phyloP scores from a whole-genome alignment of 805 yeast species.

The Yarrowia sp. region DNA sequence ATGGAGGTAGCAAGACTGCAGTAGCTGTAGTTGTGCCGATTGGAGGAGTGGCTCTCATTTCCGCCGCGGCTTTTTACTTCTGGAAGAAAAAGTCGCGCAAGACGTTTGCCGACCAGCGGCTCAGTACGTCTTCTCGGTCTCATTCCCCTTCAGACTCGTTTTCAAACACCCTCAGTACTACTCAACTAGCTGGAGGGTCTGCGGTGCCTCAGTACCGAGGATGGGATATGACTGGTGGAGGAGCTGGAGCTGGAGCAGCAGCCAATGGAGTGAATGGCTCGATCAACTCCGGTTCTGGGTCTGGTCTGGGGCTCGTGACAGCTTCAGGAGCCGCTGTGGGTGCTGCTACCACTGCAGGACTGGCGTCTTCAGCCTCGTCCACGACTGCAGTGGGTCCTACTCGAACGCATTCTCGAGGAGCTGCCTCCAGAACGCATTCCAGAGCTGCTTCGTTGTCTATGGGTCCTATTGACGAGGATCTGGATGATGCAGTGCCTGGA shows the following conservation, averaged over 20 bases:
- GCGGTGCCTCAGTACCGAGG: conserved; percentile 19
- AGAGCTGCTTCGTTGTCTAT: conserved; percentile 6
- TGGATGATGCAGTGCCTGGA: background rate
- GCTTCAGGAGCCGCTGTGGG: conserved; percentile 2
- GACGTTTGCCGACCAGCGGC: conserved; percentile 24
- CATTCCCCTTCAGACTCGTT: conserved; percentile 11
- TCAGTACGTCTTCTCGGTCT: background rate
- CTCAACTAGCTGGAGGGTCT: background rate
- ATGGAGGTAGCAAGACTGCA: conserved; percentile 19
- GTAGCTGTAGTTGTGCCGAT: conserved; percentile 20
- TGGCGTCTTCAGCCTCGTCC: background rate
- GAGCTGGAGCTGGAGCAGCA: background rate
- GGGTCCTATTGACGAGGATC: conserved; percentile 14
- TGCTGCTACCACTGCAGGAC: background rate
- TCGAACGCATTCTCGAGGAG: conserved; percentile 4
- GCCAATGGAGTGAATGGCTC: background rate
- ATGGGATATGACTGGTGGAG: conserved; percentile 15
- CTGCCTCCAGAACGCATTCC: background rate
- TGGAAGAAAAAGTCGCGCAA: conserved; percentile 15
- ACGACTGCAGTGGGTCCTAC: conserved; percentile 3
- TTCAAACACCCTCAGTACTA: conserved; percentile 3
- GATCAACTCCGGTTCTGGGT: conserved; percentile 10
- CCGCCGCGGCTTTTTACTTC: conserved; percentile 8
- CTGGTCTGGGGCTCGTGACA: background rate
- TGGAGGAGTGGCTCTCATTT: conserved; percentile 17